Evolutionary conservation across 2,329 filamentous ascomycete genomes (phyloP).

Genomic region (Blumeria hordei): DNA sequence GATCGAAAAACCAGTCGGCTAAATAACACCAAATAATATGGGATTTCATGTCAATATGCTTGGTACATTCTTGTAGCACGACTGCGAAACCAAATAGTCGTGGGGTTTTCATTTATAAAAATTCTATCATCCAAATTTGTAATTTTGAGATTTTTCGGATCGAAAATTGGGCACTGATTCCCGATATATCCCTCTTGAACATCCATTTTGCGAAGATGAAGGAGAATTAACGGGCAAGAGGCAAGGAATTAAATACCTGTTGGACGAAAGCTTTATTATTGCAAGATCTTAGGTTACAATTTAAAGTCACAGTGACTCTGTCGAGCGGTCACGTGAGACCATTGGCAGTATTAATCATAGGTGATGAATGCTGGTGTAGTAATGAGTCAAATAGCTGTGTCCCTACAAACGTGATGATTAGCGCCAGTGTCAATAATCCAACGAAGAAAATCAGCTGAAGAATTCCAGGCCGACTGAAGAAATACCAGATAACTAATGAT

Average conservation of each 20-base stretch:
- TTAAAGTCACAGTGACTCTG: background rate
- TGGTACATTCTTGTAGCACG: background rate
- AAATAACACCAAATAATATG: too few species aligned
- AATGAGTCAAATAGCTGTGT: background rate
- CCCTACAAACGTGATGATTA: background rate
- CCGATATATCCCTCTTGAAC: background rate
- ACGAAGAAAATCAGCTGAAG: background rate
- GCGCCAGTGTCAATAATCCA: background rate
- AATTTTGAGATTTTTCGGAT: constrained; percentile 1
- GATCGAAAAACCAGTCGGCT: too few species aligned
- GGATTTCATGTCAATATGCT: too few species aligned
- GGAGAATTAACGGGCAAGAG: background rate
- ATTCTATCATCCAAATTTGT: background rate
- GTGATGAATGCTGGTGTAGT: background rate
- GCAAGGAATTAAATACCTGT: background rate
- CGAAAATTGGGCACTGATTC: background rate
- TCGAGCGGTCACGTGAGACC: background rate
- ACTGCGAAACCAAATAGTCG: background rate
- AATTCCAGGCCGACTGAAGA: background rate
- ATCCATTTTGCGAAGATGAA: background rate
- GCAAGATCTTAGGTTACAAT: background rate
- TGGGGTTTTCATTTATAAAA: background rate
- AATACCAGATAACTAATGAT: background rate
- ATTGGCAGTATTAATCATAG: background rate
- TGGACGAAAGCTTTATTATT: background rate